phyloP scores from a whole-genome alignment of 106 monocot genomes.

The Allium fistulosum region DNA sequence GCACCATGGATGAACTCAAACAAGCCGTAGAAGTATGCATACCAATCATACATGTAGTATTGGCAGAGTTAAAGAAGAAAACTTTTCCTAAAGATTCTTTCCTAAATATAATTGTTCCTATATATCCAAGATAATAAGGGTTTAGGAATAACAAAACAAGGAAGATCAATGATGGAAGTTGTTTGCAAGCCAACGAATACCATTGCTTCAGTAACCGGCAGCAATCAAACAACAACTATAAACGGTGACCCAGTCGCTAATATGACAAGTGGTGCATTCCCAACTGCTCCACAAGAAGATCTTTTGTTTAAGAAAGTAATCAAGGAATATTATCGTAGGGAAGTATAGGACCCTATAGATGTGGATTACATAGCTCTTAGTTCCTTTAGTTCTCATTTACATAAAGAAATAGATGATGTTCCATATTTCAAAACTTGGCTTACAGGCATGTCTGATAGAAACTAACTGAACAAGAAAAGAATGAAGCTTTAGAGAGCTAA shows the following conservation, averaged over 20 bases:
- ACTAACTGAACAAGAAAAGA: not conserved
- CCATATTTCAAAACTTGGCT: conserved; percentile 53
- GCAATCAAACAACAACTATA: conserved; percentile 62
- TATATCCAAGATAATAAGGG: conserved; percentile 82
- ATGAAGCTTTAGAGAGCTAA: too few relatives aligned
- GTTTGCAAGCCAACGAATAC: conserved; percentile 60
- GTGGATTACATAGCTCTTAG: conserved; percentile 44
- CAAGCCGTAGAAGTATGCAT: conserved; percentile 38
- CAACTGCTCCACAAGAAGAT: conserved; percentile 23
- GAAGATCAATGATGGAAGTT: conserved; percentile 40
- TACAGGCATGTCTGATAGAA: conserved; percentile 33
- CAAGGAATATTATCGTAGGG: conserved; percentile 2
- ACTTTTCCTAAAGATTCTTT: conserved; percentile 53
- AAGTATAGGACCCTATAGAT: conserved; percentile 36
- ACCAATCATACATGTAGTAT: too few relatives aligned
- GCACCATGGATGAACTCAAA: conserved; percentile 56
- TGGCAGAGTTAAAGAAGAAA: too few relatives aligned
- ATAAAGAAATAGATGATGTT: conserved; percentile 24
- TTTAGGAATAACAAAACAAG: conserved; percentile 71
- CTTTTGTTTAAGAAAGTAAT: conserved; percentile 57
- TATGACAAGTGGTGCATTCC: conserved; percentile 14
- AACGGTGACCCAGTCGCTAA: conserved; percentile 14
- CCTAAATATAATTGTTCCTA: conserved; percentile 75
- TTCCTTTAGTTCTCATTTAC: conserved; percentile 54
- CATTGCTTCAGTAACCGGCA: conserved; percentile 26